A percentile compares a stretch with the other conserved stretches of the same genome.
phyloP scores from a whole-genome alignment of 1,284 basidiomycete genomes.

The Ceratorhiza oryzae-sativae region DNA sequence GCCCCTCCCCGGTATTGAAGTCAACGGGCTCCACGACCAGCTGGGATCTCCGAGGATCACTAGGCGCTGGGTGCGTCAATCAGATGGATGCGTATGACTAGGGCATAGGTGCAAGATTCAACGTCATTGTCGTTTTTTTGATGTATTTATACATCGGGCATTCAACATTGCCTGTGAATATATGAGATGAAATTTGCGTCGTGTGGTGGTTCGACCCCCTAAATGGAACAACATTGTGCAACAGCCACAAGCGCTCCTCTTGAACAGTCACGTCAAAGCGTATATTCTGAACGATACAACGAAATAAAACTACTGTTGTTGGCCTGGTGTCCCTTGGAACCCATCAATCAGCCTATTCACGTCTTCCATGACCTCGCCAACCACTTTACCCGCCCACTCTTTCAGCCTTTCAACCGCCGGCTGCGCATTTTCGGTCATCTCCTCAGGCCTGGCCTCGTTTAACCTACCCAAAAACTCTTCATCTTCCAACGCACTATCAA shows the following conservation, averaged over 20 bases:
- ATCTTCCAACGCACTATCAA: slow-evolving; percentile 22
- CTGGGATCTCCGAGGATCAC: slow-evolving; percentile 32
- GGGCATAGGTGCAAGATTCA: slow-evolving; percentile 27
- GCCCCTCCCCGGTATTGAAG: slow-evolving; percentile 93
- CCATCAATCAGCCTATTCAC: slow-evolving; percentile 14
- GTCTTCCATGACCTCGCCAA: slow-evolving; percentile 16
- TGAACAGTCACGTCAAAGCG: not conserved
- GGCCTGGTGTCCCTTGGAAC: not conserved
- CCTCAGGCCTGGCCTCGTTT: slow-evolving; percentile 3
- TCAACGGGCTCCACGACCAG: slow-evolving; percentile 54
- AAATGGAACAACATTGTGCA: too few species aligned
- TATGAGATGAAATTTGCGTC: slow-evolving; percentile 5
- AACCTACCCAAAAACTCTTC: slow-evolving; percentile 24
- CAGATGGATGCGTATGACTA: not conserved
- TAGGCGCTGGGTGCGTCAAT: not conserved
- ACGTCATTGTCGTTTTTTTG: slow-evolving; percentile 20
- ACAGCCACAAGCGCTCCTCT: too few species aligned
- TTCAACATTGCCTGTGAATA: slow-evolving; percentile 36
- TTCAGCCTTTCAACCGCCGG: slow-evolving; percentile 33
- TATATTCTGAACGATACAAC: not conserved
- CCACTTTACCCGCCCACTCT: slow-evolving; percentile 27
- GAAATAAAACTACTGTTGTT: not conserved
- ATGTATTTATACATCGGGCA: slow-evolving; percentile 30
- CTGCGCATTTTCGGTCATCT: not conserved
- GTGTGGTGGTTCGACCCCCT: too few species aligned